Evolutionary conservation across 768 basidiomycete genomes (phyloP), one percentile per base, ranked within the genome.

Genomic region (Suillus subluteus): DNA sequence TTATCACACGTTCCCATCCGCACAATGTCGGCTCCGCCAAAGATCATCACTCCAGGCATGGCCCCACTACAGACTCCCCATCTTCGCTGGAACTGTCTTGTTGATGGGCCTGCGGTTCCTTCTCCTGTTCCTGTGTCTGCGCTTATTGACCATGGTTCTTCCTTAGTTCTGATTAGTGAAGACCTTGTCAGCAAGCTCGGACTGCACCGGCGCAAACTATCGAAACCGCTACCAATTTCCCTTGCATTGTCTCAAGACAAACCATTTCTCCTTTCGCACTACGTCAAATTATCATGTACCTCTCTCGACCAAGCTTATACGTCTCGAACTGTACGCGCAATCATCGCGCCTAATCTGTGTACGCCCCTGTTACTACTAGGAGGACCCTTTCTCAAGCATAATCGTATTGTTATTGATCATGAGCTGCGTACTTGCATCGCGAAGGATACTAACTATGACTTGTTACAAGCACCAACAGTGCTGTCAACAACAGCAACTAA

Each of bases 381-480:
- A 9, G 0, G 46, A n/a, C 1, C 46, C n/a, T 0, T 48, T 48
- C 4, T 7, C n/a, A 0, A 48, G n/a, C 46, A 48, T 12, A 48
- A 48, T 48, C 8, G n/a, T 0, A 48, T 48, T 12, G n/a, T 48
- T 6, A 5, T 48, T 2, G 46, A 48, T 2, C 46, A 48, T 4
- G n/a, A 48, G n/a, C 46, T 48, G 11, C 1, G 46, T 48, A 48
- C 46, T 2, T 48, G 46, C 2, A n/a, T 48, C 7, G 21, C 4
- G 1, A 48, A 48, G 4, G 46, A 48, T 0, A 12, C 21, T 4
- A 23, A 54, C n/a, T 73, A 63, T 18, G 63, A 75, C 13, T 44
- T 74, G 0, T 21, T 73, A 7, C 55, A 66, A 3, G n/a, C 41
- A 0, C 13, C 58, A 21, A 40, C 6, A 37, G 3, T 5, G 6